Conservation (phyloP, 768 basidiomycete species). For the Mycena indigotica region DNA sequence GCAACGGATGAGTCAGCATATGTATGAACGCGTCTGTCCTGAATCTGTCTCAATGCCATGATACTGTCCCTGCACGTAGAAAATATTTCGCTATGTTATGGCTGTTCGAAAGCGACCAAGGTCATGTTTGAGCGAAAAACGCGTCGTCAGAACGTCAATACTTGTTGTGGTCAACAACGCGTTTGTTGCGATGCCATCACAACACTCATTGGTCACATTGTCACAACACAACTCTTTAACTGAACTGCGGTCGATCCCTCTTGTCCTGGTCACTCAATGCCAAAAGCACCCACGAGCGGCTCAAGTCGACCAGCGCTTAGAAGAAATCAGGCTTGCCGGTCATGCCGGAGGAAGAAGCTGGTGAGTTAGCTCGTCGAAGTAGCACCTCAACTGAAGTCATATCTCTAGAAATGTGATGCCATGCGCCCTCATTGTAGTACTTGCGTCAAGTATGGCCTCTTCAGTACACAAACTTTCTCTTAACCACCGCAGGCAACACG, state of each 20-base stretch:
- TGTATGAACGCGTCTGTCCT: no score
- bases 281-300: constrained; percentile 51
- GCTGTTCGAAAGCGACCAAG: no score
- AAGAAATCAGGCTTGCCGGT: constrained; percentile 83
- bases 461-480: background rate
- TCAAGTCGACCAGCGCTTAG: constrained; percentile 66
- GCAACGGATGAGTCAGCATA: no score
- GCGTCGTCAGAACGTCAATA: no score
- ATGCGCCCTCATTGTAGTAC: constrained; percentile 83
- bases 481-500: constrained; percentile 65
- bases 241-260: no score
- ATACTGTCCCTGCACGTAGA: no score
- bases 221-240: no score
- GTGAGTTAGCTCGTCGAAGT: constrained; percentile 42
- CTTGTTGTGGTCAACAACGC: no score
- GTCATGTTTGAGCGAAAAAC: background rate
- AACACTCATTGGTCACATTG: no score
- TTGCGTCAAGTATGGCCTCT: constrained; percentile 71
- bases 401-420: constrained; percentile 81
- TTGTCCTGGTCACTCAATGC: constrained; percentile 50
- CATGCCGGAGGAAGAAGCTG: constrained; percentile 83
- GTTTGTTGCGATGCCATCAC: no score
- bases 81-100: no score
- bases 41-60: no score
- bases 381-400: constrained; percentile 1